Conservation (phyloP, 768 basidiomycete species). For the Naganishia kalamii region DNA sequence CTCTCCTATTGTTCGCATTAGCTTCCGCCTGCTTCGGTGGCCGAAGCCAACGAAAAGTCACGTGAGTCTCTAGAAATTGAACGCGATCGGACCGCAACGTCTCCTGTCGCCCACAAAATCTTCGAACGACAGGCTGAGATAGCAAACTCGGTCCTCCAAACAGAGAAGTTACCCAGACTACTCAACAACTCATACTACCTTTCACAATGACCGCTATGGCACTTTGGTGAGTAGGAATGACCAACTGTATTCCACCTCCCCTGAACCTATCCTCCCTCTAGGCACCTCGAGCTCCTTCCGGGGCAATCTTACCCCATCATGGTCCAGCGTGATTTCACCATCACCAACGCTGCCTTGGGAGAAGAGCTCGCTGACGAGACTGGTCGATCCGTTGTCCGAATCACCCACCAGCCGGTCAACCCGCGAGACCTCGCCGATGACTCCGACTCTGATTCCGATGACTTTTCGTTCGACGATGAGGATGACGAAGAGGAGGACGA, state of each 20-base stretch:
- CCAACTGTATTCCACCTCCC: not conserved
- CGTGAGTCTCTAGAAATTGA: conserved; percentile 11
- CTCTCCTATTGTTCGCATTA: not conserved
- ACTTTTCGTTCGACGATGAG: conserved; percentile 29
- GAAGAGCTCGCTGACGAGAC: conserved; percentile 61
- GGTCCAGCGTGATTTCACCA: conserved; percentile 63
- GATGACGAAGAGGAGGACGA: conserved; percentile 50
- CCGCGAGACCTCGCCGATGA: conserved; percentile 36
- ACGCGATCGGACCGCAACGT: not conserved
- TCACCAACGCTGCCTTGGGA: conserved; percentile 77
- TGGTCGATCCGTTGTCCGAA: conserved; percentile 47
- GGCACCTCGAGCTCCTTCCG: conserved; percentile 24
- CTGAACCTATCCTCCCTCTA: no score
- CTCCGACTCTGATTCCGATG: conserved; percentile 31
- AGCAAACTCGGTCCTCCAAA: no score
- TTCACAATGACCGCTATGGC: conserved; percentile 22
- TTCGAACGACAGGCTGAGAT: not conserved
- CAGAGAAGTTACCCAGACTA: not conserved
- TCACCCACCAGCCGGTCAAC: conserved; percentile 44
- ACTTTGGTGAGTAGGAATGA: conserved; percentile 9
- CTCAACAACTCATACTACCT: not conserved
- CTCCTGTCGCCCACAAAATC: not conserved
- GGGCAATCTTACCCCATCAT: conserved; percentile 54
- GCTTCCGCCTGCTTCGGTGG: not conserved
- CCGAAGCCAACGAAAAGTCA: not conserved